phyloP scores from a whole-genome alignment of 306 rosid species.

The Casuarina cunninghamiana region DNA sequence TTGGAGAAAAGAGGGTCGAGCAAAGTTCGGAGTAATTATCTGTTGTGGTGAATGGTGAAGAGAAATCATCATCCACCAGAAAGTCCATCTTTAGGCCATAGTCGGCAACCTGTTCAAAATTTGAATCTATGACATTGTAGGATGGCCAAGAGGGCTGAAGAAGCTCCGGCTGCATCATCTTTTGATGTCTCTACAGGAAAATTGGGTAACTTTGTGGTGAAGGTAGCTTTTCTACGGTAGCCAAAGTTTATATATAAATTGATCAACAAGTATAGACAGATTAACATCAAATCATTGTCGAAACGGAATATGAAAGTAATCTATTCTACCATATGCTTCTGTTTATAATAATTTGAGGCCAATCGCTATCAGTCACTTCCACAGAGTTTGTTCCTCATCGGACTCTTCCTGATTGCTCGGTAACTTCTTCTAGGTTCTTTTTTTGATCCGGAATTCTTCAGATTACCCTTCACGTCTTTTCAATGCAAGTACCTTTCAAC shows the following conservation, averaged over 20 bases:
- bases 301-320: neutral
- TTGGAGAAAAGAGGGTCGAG: slow-evolving; percentile 23
- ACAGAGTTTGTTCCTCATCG: slow-evolving; percentile 30
- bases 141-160: slow-evolving; percentile 38
- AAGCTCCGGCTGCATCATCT: slow-evolving; percentile 41
- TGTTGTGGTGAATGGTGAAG: slow-evolving; percentile 20
- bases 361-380: slow-evolving; percentile 27
- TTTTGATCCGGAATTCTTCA: neutral
- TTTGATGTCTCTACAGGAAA: slow-evolving; percentile 10
- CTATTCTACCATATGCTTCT: no score
- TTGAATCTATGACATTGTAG: slow-evolving; percentile 29
- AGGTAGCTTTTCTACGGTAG: slow-evolving; percentile 8
- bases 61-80: slow-evolving; percentile 34
- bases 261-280: slow-evolving; percentile 10
- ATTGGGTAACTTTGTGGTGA: slow-evolving; percentile 11
- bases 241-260: neutral
- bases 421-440: slow-evolving; percentile 29
- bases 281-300: neutral
- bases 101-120: slow-evolving; percentile 34
- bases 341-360: neutral
- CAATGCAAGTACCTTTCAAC: slow-evolving; percentile 37
- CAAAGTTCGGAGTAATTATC: slow-evolving; percentile 22
- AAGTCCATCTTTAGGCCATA: slow-evolving; percentile 30
- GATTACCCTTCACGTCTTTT: slow-evolving; percentile 37
- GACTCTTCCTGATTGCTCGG: slow-evolving; percentile 28